Evolutionary conservation across 2,329 filamentous ascomycete species (phyloP).

Genomic region (Fusarium gaditjirri): DNA sequence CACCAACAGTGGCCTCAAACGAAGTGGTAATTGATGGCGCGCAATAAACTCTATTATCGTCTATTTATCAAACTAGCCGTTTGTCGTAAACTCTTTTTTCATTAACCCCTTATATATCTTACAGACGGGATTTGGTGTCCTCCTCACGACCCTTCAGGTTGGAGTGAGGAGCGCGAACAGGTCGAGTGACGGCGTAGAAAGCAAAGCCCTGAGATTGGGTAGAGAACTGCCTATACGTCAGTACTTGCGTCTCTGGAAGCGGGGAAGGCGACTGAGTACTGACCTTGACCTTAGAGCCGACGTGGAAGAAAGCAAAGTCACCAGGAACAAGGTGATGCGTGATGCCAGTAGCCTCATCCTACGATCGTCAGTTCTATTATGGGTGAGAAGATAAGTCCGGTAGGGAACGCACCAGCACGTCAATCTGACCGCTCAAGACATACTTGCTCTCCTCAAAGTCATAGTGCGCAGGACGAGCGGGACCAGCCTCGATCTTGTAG

Average conservation of each 20-base stretch:
- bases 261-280: background rate
- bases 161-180: conserved; percentile 37
- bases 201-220: conserved; percentile 40
- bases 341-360: conserved; percentile 43
- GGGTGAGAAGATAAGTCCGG: too few relatives aligned
- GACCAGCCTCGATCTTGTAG: conserved; percentile 41
- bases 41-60: conserved; percentile 4
- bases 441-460: conserved; percentile 43
- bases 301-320: conserved; percentile 43
- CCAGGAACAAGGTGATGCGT: conserved; percentile 38
- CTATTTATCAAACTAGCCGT: conserved; percentile 1
- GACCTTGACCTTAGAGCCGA: conserved; percentile 43
- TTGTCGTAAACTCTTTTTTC: background rate
- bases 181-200: conserved; percentile 42
- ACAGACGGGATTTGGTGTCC: conserved; percentile 35
- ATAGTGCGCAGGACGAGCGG: conserved; percentile 34
- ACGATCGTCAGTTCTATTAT: background rate
- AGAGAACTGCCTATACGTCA: conserved; percentile 27
- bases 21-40: accelerated
- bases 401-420: conserved; percentile 29
- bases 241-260: accelerated
- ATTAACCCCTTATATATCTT: background rate
- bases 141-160: conserved; percentile 40
- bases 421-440: conserved; percentile 39
- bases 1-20: background rate